phyloP scores from a whole-genome alignment of 345 rosid genomes.

The Eucalyptus leucophloia region DNA sequence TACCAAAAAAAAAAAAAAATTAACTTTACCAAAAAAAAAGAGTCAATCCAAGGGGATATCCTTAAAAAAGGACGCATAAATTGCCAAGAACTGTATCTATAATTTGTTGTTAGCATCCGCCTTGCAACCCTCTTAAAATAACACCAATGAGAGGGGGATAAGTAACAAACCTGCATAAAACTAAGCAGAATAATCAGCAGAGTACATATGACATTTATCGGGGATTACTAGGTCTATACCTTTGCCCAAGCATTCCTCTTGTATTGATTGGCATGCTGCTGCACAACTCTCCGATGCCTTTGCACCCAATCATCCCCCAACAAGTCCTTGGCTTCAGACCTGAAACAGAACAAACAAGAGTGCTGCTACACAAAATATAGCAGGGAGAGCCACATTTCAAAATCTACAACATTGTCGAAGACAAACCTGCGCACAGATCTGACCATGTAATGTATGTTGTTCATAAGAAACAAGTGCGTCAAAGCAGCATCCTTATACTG shows the following conservation, averaged over 20 bases:
- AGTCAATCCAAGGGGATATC: background rate
- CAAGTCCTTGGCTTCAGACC: constrained; percentile 99
- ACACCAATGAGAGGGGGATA: background rate
- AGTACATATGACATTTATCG: background rate
- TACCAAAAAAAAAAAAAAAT: too few relatives aligned
- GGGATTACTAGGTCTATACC: constrained; percentile 20
- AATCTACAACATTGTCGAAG: background rate
- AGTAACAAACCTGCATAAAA: background rate
- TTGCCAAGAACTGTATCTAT: background rate
- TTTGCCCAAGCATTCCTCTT: constrained; percentile 91
- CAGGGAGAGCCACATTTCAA: background rate
- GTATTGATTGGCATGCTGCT: constrained; percentile 97
- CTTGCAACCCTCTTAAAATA: background rate
- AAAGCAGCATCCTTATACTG: constrained; percentile 88
- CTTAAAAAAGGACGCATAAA: background rate
- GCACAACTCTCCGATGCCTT: constrained; percentile 90
- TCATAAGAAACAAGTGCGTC: constrained; percentile 93
- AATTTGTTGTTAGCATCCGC: background rate
- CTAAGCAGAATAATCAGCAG: background rate
- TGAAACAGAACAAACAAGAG: constrained; percentile 2
- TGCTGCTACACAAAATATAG: background rate
- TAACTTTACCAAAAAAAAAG: too few relatives aligned
- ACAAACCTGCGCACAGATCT: constrained; percentile 96
- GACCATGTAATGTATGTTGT: constrained; percentile 98
- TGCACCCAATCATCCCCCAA: constrained; percentile 99